Evolutionary conservation across 2,329 filamentous ascomycete genomes (phyloP), one percentile per base, ranked within the genome.

Genomic region (Colletotrichum limetticola): DNA sequence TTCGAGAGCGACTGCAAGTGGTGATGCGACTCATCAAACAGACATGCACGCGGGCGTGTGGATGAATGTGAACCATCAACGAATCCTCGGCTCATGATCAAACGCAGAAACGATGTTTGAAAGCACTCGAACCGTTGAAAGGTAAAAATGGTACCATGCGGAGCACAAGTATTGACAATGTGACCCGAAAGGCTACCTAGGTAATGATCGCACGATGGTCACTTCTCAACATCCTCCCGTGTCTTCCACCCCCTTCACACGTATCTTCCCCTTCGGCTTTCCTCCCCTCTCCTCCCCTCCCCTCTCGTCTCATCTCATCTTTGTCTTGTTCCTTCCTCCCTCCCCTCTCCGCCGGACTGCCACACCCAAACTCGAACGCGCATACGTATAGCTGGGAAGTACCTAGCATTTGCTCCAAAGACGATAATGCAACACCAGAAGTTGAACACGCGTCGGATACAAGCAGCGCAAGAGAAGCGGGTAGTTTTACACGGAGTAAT

Each of bases 351-450:
- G 59, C 59, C 26, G 52, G 26, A 30, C 53, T 64, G n/a, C 70
- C 59, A 72, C 59, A 60, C 70, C 59, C 57, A 52, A 59, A 68
- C 58, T 63, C 37, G 52, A 68, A 68, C 19, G 59, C 42, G 42
- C 55, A 42, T 42, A 55, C 49, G 42, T 60, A 22, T 19, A 16
- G 53, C 70, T 12, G 42, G 70, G 70, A 60, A 68, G 7, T 32
- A 52, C 70, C 60, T 60, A 55, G 70, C 30, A 52, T 59, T 32
- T 42, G 57, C 30, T 30, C 28, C 42, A 61, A 53, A 19, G 37
- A 59, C 32, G n/a, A 16, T 32, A 59, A 56, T 55, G 55, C 42
- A n/a, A 16, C 30, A 19, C 19, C 24, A 49, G 42, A 26, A 62
- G 28, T 42, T 32, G 66, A 12, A 66, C 59, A 72, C 55, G 66